phyloP scores from a whole-genome alignment of 2,329 filamentous ascomycete species.

The Cladophialophora chaetospira region DNA sequence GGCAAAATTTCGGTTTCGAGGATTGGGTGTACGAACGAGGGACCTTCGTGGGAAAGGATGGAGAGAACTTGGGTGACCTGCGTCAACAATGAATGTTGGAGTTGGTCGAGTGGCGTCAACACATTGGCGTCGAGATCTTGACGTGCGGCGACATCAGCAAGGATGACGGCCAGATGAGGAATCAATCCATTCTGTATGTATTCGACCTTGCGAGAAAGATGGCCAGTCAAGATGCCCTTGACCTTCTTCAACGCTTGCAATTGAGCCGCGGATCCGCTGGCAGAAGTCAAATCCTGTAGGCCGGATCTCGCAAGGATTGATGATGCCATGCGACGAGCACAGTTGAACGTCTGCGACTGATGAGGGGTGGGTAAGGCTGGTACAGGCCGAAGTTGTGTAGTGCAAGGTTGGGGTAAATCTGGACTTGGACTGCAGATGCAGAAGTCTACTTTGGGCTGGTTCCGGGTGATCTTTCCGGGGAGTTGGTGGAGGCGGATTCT shows the following conservation, averaged over 20 bases:
- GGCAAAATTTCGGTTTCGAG: constrained; percentile 68
- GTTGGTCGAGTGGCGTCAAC: constrained; percentile 45
- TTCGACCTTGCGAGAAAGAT: constrained; percentile 80
- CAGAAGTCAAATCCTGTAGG: constrained; percentile 19
- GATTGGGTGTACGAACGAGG: constrained; percentile 74
- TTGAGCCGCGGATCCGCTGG: constrained; percentile 33
- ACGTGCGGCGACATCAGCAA: constrained; percentile 45
- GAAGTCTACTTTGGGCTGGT: neutral
- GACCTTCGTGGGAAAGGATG: constrained; percentile 81
- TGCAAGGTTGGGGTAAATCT: neutral
- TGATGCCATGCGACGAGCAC: constrained; percentile 20
- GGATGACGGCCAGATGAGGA: constrained; percentile 53
- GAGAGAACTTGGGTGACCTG: constrained; percentile 84
- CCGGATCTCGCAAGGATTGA: constrained; percentile 9
- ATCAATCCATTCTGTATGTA: constrained; percentile 71
- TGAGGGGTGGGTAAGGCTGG: neutral
- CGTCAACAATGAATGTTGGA: constrained; percentile 69
- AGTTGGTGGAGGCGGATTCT: neutral
- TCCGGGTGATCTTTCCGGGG: neutral
- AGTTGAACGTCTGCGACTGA: neutral
- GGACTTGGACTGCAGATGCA: neutral
- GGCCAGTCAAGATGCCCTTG: constrained; percentile 88
- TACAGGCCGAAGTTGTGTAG: neutral
- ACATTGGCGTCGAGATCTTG: constrained; percentile 30
- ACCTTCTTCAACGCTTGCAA: constrained; percentile 64